A percentile compares a stretch with the other conserved stretches of the same genome.
phyloP scores from a whole-genome alignment of 371 early-diverging fungal genomes.

The Mucor velutinosus region DNA sequence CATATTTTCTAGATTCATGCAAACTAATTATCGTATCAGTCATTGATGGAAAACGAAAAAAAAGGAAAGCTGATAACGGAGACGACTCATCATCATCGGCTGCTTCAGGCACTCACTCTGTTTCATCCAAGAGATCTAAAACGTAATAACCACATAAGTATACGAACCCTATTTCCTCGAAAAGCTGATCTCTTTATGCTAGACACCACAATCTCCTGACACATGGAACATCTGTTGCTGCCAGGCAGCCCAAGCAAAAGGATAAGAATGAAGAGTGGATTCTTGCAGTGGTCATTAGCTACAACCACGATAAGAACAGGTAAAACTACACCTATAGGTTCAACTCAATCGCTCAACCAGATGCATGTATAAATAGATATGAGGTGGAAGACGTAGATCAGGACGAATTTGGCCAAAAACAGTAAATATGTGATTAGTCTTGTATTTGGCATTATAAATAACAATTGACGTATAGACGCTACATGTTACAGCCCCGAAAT shows the following conservation, averaged over 20 bases:
- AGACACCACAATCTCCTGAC: constrained; percentile 23
- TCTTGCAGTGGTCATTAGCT: constrained; percentile 66
- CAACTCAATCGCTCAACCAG: neutral
- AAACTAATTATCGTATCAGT: constrained; percentile 17
- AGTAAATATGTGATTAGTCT: constrained; percentile 41
- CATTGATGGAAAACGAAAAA: constrained; percentile 61
- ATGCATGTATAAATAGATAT: constrained; percentile 41
- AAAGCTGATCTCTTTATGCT: neutral
- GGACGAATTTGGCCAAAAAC: constrained; percentile 63
- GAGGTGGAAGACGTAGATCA: constrained; percentile 79
- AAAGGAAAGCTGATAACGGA: constrained; percentile 66
- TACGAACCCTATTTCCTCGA: neutral
- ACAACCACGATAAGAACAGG: constrained; percentile 67
- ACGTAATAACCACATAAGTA: constrained; percentile 27
- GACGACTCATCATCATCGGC: constrained; percentile 20
- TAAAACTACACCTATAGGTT: constrained; percentile 19
- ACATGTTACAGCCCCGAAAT: constrained; percentile 60
- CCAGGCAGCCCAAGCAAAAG: constrained; percentile 61
- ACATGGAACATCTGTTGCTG: constrained; percentile 57
- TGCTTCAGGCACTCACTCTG: neutral
- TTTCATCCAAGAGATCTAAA: constrained; percentile 50
- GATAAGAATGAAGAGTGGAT: constrained; percentile 80
- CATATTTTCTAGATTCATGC: neutral
- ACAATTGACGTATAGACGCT: constrained; percentile 47
- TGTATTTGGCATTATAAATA: neutral